Percentiles rank a stretch among this genome's conserved stretches.
phyloP scores from a whole-genome alignment of 768 basidiomycete species.

The Chiua virens region DNA sequence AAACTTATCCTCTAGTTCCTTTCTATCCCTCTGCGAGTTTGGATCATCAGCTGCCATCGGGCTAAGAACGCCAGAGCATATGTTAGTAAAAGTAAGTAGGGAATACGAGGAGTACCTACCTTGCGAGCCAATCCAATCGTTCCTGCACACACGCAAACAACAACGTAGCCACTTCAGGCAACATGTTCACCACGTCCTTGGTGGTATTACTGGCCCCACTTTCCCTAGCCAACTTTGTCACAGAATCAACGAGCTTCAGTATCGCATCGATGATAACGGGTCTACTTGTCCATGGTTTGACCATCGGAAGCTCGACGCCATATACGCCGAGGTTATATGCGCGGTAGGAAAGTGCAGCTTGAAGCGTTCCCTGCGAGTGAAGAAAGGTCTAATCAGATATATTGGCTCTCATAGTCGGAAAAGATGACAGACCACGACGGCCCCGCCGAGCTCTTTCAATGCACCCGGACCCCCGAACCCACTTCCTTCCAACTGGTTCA shows the following conservation, averaged over 20 bases:
- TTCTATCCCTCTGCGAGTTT: slow-evolving; percentile 53
- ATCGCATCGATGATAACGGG: slow-evolving; percentile 65
- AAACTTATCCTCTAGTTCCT: slow-evolving; percentile 67
- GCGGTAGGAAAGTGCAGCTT: slow-evolving; percentile 74
- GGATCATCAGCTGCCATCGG: slow-evolving; percentile 46
- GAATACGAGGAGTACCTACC: slow-evolving; percentile 35
- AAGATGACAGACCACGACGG: slow-evolving; percentile 53
- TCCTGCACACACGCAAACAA: slow-evolving; percentile 70
- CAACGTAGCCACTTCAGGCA: slow-evolving; percentile 62
- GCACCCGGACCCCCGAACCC: slow-evolving; percentile 24
- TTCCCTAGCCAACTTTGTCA: slow-evolving; percentile 37
- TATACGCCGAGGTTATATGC: slow-evolving; percentile 72
- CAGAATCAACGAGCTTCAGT: slow-evolving; percentile 68
- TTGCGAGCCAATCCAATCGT: slow-evolving; percentile 65
- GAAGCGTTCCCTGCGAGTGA: slow-evolving; percentile 58
- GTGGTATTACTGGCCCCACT: slow-evolving; percentile 4
- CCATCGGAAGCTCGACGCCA: slow-evolving; percentile 69
- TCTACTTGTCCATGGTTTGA: slow-evolving; percentile 83
- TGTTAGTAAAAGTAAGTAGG: neutral
- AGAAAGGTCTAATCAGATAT: neutral
- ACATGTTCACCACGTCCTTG: slow-evolving; percentile 49
- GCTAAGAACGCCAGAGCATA: slow-evolving; percentile 30
- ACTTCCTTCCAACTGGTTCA: slow-evolving; percentile 22
- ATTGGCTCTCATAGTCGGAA: neutral
- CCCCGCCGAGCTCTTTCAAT: slow-evolving; percentile 43